A percentile compares a stretch with the other conserved stretches of the same genome.
Conservation (phyloP, 2,329 filamentous ascomycete species). For the Dactylonectria macrodidyma region DNA sequence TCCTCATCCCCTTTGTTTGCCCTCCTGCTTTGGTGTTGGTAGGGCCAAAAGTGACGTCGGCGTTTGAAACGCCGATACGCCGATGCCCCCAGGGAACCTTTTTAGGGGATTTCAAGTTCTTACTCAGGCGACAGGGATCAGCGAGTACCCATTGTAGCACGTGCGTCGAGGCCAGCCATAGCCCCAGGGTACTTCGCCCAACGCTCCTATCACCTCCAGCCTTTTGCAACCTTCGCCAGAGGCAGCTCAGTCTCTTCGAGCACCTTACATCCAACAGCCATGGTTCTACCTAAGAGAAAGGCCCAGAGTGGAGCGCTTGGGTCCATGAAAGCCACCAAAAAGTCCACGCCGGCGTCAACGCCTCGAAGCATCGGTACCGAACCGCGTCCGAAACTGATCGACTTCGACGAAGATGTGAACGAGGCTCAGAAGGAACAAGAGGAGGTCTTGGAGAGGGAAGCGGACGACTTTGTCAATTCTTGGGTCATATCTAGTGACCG, state of each 20-base stretch:
- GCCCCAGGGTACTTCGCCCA: too few relatives aligned
- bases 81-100: constrained; percentile 24
- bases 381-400: background rate
- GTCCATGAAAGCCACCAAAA: constrained; percentile 10
- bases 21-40: constrained; percentile 40
- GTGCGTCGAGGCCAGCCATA: too few relatives aligned
- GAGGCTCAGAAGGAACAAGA: constrained; percentile 17
- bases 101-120: too few relatives aligned
- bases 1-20: constrained; percentile 30
- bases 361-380: background rate
- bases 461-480: constrained; percentile 23
- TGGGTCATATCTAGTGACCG: constrained; percentile 22
- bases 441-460: constrained; percentile 9
- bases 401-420: constrained; percentile 18
- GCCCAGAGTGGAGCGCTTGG: background rate
- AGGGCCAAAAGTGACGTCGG: constrained; percentile 40
- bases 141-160: too few relatives aligned
- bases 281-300: constrained; percentile 23
- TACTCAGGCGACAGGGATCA: too few relatives aligned
- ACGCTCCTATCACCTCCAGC: too few relatives aligned
- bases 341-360: background rate
- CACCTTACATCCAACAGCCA: too few relatives aligned
- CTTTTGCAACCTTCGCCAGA: too few relatives aligned
- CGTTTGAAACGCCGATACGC: constrained; percentile 47
- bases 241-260: too few relatives aligned